Evolutionary conservation across 2,329 filamentous ascomycete genomes (phyloP).

Genomic region (Penicillium frequentans): DNA sequence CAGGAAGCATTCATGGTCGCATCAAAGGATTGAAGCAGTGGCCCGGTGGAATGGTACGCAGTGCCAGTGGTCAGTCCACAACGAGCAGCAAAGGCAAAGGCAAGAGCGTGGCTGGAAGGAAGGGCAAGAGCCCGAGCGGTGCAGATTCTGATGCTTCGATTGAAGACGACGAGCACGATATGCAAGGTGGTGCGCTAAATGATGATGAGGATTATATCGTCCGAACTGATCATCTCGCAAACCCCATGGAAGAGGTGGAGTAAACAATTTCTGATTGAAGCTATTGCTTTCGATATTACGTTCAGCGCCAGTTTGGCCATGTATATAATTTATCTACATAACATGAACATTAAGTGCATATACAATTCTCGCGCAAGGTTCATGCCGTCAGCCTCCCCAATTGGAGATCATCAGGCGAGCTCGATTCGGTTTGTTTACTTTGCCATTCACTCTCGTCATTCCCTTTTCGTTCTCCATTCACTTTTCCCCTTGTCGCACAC

Average conservation of each 20-base stretch:
- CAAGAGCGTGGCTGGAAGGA: background rate
- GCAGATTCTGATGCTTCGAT: constrained; percentile 19
- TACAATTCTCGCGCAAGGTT: background rate
- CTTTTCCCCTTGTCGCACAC: too few species aligned
- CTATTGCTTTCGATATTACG: background rate
- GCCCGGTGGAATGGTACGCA: constrained; percentile 27
- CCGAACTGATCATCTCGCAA: constrained; percentile 38
- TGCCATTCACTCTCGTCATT: background rate
- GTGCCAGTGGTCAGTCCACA: constrained; percentile 18
- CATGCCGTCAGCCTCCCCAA: background rate
- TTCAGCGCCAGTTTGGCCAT: background rate
- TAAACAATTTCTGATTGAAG: background rate
- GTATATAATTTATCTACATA: background rate
- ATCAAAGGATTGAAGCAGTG: constrained; percentile 36
- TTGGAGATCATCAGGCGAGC: background rate
- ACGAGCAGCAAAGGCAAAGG: constrained; percentile 4
- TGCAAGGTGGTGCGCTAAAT: constrained; percentile 19
- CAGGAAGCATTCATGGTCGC: constrained; percentile 20
- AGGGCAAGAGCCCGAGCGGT: constrained; percentile 1
- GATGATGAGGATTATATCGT: constrained; percentile 39
- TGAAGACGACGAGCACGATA: constrained; percentile 28
- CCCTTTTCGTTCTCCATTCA: background rate
- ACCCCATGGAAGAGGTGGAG: constrained; percentile 21
- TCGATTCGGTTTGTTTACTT: background rate
- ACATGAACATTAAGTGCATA: background rate